Conservation (phyloP, 805 yeast species). For the Ogataea glucozyma region DNA sequence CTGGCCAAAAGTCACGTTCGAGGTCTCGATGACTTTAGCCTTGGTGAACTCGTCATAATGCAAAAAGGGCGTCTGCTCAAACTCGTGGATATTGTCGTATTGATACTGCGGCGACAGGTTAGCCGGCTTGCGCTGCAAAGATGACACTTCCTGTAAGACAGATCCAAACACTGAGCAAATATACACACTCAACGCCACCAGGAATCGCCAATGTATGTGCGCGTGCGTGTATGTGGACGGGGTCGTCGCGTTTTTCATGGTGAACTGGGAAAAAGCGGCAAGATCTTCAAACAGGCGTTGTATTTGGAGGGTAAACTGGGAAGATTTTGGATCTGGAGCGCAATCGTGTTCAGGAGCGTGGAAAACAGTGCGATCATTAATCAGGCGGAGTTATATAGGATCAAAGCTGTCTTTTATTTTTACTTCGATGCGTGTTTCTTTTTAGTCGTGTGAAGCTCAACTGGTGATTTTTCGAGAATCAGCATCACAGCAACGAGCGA, state of each 20-base stretch:
- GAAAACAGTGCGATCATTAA: neutral
- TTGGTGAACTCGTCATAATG: constrained; percentile 26
- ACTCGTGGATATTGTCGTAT: constrained; percentile 32
- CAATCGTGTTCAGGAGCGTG: too few species aligned
- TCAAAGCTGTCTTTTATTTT: too few species aligned
- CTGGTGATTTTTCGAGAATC: too few species aligned
- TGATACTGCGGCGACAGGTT: constrained; percentile 27
- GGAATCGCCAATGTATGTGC: too few species aligned
- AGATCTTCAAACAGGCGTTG: too few species aligned
- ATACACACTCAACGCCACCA: constrained; percentile 1
- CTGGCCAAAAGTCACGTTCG: constrained; percentile 40
- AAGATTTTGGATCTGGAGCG: too few species aligned
- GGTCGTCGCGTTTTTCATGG: too few species aligned
- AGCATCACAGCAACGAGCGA: too few species aligned
- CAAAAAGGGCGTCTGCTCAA: constrained; percentile 33
- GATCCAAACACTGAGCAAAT: constrained; percentile 7
- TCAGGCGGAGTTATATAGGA: too few species aligned
- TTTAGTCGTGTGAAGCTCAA: neutral
- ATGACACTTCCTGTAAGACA: constrained; percentile 20
- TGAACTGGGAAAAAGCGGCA: too few species aligned
- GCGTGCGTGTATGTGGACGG: too few species aligned
- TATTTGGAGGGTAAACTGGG: too few species aligned
- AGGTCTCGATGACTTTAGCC: constrained; percentile 30
- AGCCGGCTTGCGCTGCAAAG: constrained; percentile 27
- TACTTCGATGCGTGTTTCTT: neutral